phyloP scores from a whole-genome alignment of 1,284 basidiomycete species.

The Puccinia hordei region DNA sequence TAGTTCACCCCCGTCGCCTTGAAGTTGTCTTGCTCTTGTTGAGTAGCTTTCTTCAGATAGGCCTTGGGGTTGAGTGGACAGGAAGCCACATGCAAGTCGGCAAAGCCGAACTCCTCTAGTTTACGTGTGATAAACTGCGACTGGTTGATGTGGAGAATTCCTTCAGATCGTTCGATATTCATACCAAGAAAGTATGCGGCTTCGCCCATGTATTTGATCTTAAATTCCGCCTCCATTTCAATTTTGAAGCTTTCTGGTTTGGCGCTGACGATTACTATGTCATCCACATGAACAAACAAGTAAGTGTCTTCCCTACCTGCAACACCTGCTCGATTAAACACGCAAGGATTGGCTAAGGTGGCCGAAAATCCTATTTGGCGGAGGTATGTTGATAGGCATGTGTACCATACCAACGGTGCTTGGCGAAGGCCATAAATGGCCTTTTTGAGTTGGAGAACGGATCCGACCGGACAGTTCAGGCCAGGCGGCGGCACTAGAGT shows the following conservation, averaged over 20 bases:
- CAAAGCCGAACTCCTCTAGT: background rate
- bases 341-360: background rate
- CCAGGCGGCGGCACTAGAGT: background rate
- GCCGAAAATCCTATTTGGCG: background rate
- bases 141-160: background rate
- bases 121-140: background rate
- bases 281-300: constrained; percentile 14
- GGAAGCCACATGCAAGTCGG: background rate
- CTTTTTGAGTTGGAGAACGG: background rate
- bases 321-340: background rate
- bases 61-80: background rate
- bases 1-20: background rate
- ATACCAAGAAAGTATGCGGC: too few relatives aligned
- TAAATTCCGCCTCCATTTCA: too few relatives aligned
- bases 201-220: too few relatives aligned
- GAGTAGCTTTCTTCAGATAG: background rate
- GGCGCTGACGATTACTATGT: constrained; percentile 10
- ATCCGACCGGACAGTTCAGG: background rate
- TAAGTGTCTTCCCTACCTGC: background rate
- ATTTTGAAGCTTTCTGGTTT: too few relatives aligned
- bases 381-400: background rate
- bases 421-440: constrained; percentile 18
- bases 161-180: background rate
- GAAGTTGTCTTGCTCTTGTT: background rate
- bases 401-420: too few relatives aligned